Percentiles rank a stretch among this genome's conserved stretches.
Conservation (phyloP, 2,329 filamentous ascomycete genomes). For the Myriosclerotinia curreyana region DNA sequence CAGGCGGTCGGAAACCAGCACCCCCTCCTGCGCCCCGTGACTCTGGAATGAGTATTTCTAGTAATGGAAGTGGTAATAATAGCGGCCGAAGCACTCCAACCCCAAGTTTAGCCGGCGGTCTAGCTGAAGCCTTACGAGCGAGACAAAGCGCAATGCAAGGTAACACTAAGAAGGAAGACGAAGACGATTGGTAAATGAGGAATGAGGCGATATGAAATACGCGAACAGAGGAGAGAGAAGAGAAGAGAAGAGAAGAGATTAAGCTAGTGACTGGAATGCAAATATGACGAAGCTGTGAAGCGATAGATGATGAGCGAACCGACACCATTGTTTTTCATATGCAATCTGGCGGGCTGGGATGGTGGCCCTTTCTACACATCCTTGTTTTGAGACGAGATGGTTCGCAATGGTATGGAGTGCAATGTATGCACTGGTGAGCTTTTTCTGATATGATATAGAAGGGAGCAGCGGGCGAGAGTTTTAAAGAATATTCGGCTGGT, state of each 20-base stretch:
- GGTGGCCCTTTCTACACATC: background rate
- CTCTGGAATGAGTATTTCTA: slow-evolving; percentile 61
- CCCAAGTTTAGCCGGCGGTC: slow-evolving; percentile 66
- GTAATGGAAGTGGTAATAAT: slow-evolving; percentile 50
- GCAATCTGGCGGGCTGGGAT: background rate
- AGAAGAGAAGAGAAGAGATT: slow-evolving; percentile 2
- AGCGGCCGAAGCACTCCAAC: slow-evolving; percentile 71
- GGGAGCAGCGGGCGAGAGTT: background rate
- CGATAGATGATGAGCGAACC: slow-evolving; percentile 5
- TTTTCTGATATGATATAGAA: slow-evolving; percentile 12
- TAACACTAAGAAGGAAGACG: slow-evolving; percentile 47
- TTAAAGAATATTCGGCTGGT: background rate
- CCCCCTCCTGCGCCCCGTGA: slow-evolving; percentile 68
- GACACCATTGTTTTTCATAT: background rate
- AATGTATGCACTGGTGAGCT: slow-evolving; percentile 1
- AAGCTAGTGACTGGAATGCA: slow-evolving; percentile 6
- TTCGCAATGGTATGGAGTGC: background rate
- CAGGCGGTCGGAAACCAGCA: slow-evolving; percentile 65
- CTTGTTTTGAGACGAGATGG: background rate
- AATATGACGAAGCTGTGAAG: slow-evolving; percentile 13
- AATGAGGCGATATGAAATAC: no score
- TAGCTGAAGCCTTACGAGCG: slow-evolving; percentile 75
- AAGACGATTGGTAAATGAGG: slow-evolving; percentile 38
- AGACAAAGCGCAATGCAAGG: slow-evolving; percentile 64
- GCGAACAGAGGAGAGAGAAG: background rate